phyloP scores from a whole-genome alignment of 164 flowering plant species.

The Macadamia integrifolia region DNA sequence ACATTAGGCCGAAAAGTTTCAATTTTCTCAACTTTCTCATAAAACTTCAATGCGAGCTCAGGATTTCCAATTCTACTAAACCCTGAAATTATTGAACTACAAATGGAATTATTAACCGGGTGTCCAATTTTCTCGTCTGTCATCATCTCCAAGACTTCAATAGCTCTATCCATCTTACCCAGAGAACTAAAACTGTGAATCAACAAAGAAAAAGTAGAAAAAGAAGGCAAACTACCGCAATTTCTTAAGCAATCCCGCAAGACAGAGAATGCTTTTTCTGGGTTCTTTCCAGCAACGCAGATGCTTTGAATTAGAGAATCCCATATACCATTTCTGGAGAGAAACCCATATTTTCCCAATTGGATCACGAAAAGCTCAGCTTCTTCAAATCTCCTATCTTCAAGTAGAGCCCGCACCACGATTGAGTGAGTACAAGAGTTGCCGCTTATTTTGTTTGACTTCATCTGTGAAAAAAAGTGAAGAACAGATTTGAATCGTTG shows the following conservation, averaged over 20 bases:
- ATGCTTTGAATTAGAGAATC: conserved; percentile 48
- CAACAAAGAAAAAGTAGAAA: conserved; percentile 39
- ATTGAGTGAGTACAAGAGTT: conserved; percentile 36
- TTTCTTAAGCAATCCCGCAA: conserved; percentile 34
- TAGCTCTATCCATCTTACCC: conserved; percentile 48
- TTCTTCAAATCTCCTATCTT: conserved; percentile 35
- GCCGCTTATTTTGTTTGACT: conserved; percentile 27
- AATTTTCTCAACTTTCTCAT: conserved; percentile 35
- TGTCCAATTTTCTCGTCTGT: conserved; percentile 28
- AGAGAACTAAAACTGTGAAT: conserved; percentile 36
- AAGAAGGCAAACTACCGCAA: conserved; percentile 42
- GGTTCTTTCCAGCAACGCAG: conserved; percentile 30
- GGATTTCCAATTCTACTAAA: conserved; percentile 62
- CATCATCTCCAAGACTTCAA: conserved; percentile 65
- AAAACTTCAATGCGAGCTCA: conserved; percentile 53
- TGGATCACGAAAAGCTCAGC: conserved; percentile 38
- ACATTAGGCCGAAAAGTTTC: conserved; percentile 44
- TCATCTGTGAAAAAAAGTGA: conserved; percentile 42
- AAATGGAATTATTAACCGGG: conserved; percentile 56
- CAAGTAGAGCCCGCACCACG: conserved; percentile 39
- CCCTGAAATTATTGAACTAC: conserved; percentile 57
- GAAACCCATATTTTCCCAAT: conserved; percentile 18
- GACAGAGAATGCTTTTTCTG: conserved; percentile 45
- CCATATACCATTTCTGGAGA: conserved; percentile 28
- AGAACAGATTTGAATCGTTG: conserved; percentile 25